Percentiles rank a stretch among this genome's conserved stretches.
Conservation (phyloP, 352 stramenopile genomes). For the Pythium grandisporangium region DNA sequence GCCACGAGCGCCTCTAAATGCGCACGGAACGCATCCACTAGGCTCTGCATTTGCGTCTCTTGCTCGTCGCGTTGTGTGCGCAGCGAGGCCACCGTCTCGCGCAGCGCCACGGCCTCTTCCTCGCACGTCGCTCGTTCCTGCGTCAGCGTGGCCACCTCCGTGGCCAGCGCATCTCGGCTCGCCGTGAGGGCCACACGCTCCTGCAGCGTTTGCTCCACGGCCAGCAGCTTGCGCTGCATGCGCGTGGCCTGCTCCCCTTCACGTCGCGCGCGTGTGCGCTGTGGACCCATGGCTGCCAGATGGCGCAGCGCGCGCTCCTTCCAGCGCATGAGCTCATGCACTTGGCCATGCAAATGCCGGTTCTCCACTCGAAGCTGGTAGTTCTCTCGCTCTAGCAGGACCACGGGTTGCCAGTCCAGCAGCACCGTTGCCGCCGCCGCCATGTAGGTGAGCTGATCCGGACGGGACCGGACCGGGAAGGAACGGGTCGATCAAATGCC, state of each 20-base stretch:
- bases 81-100: conserved; percentile 7
- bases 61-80: too few species aligned
- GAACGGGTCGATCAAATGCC: too few species aligned
- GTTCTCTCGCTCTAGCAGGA: conserved; percentile 55
- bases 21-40: conserved; percentile 38
- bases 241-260: conserved; percentile 44
- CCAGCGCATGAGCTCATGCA: conserved; percentile 45
- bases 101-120: conserved; percentile 15
- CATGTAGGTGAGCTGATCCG: too few species aligned
- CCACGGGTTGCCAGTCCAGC: conserved; percentile 44
- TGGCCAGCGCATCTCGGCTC: conserved; percentile 23
- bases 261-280: conserved; percentile 26
- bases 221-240: conserved; percentile 38
- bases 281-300: conserved; percentile 46
- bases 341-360: conserved; percentile 28
- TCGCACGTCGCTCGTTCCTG: conserved; percentile 18
- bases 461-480: too few species aligned
- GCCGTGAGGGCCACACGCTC: conserved; percentile 37
- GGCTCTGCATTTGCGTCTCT: conserved; percentile 22
- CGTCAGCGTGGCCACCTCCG: conserved; percentile 18
- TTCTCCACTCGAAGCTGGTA: conserved; percentile 56
- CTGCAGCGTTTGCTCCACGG: conserved; percentile 44
- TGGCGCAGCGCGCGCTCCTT: conserved; percentile 60
- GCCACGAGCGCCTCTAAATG: conserved; percentile 52
- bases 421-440: conserved; percentile 26